phyloP scores from a whole-genome alignment of 129 eudicot genomes.

The Tagetes erecta region DNA sequence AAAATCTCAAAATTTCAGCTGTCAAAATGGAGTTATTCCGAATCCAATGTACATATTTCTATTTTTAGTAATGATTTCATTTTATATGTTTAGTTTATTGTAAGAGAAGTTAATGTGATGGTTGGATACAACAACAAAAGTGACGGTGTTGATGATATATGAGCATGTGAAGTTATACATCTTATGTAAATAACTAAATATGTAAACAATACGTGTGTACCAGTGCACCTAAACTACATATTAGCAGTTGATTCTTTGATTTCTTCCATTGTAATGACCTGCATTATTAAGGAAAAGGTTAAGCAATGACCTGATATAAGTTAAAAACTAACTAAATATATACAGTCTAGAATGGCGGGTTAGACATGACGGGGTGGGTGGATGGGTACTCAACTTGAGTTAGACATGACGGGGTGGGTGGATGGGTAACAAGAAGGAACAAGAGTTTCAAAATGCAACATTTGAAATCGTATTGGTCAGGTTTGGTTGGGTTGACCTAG shows the following conservation, averaged over 20 bases:
- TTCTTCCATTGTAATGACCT: conserved; percentile 71
- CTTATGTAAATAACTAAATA: not conserved
- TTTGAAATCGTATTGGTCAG: no score
- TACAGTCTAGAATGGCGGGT: no score
- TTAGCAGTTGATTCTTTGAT: conserved; percentile 73
- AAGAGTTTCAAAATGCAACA: no score
- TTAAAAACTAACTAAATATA: not conserved
- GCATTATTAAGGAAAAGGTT: conserved; percentile 29
- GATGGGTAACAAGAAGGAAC: no score
- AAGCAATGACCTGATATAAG: not conserved
- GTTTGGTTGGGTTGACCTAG: no score
- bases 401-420: no score
- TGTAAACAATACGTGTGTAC: not conserved
- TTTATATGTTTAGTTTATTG: not conserved
- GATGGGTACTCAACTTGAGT: no score
- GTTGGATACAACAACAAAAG: not conserved
- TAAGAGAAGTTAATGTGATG: conserved; percentile 10
- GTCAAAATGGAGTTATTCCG: not conserved
- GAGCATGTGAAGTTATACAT: conserved; percentile 14
- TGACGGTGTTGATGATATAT: not conserved
- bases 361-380: no score
- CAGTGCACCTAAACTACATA: conserved; percentile 46
- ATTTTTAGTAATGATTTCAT: not conserved
- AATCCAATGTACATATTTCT: not conserved
- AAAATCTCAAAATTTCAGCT: not conserved